Conservation (phyloP, 805 yeast species). For the Saturnispora silvae region DNA sequence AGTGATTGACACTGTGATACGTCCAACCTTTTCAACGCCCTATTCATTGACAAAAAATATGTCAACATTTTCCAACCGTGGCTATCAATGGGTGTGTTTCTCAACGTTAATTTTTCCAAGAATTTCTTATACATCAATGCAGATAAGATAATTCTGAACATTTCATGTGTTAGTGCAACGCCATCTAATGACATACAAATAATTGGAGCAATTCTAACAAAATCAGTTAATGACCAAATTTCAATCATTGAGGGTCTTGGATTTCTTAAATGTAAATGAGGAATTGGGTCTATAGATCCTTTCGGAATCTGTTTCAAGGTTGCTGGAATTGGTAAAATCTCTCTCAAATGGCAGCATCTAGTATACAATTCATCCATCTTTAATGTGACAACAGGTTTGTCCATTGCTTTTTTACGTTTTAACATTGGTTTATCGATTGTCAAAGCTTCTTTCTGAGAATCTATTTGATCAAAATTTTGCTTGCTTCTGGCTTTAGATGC, state of each 20-base stretch:
- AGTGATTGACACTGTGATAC: constrained; percentile 57
- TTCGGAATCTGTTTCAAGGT: constrained; percentile 73
- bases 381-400: constrained; percentile 28
- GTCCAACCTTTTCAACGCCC: constrained; percentile 48
- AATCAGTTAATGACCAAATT: constrained; percentile 79
- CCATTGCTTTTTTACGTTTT: constrained; percentile 27
- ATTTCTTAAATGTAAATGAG: constrained; percentile 61
- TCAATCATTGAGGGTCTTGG: constrained; percentile 89
- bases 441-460: constrained; percentile 19
- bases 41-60: constrained; percentile 59
- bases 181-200: constrained; percentile 71
- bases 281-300: constrained; percentile 66
- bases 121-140: constrained; percentile 58
- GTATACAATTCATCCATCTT: constrained; percentile 70
- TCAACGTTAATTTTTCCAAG: constrained; percentile 60
- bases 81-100: constrained; percentile 64
- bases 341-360: constrained; percentile 86
- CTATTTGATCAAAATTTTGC: constrained; percentile 17
- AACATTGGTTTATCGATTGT: constrained; percentile 66
- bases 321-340: constrained; percentile 85
- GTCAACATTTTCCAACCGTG: constrained; percentile 75
- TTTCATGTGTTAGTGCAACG: constrained; percentile 59
- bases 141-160: constrained; percentile 63
- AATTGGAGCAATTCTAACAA: constrained; percentile 75
- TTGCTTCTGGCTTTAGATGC: constrained; percentile 22